These are phyloP conservation scores for Pyrenochaeta sp. DNA, from an alignment of 2,329 filamentous ascomycete species.

Conservation along the genomic window DNA sequence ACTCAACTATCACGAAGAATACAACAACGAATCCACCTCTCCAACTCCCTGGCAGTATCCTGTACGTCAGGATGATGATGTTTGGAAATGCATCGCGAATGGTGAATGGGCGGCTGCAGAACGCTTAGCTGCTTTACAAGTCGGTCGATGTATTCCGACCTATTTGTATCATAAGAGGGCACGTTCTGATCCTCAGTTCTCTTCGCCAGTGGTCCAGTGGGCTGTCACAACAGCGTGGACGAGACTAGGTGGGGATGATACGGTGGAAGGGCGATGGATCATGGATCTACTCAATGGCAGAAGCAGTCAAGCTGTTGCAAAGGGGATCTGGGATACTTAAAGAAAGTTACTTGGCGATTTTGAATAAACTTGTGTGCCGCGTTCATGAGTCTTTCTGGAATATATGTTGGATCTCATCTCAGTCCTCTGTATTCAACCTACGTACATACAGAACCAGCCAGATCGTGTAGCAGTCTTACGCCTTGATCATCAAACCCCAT, in stretches of 20 bases:
- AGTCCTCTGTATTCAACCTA: not conserved
- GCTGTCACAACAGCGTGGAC: constrained; percentile 28
- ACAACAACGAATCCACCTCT: not conserved
- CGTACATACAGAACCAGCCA: too few species aligned
- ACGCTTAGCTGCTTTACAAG: constrained; percentile 23
- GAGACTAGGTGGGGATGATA: constrained; percentile 22
- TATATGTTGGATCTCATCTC: not conserved
- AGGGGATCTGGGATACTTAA: constrained; percentile 6
- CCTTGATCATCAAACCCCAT: constrained; percentile 35
- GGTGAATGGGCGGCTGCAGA: constrained; percentile 16
- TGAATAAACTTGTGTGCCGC: not conserved
- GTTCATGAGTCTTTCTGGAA: not conserved
- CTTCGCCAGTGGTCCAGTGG: constrained; percentile 32
- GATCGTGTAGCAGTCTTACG: constrained; percentile 12
- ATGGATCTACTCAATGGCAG: constrained; percentile 7
- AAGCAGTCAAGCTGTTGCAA: constrained; percentile 2
- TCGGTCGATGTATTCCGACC: constrained; percentile 31
- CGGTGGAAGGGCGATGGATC: constrained; percentile 23
- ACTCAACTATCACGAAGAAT: not conserved
- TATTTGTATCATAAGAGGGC: constrained; percentile 19
- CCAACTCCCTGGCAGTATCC: not conserved
- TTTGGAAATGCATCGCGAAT: not conserved
- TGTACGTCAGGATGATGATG: not conserved
- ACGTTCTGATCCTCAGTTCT: constrained; percentile 7
- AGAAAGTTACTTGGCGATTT: not conserved